Percentiles rank a stretch among this genome's conserved stretches.
Conservation (phyloP, 805 yeast genomes). For the Zygosaccharomyces bailii region DNA sequence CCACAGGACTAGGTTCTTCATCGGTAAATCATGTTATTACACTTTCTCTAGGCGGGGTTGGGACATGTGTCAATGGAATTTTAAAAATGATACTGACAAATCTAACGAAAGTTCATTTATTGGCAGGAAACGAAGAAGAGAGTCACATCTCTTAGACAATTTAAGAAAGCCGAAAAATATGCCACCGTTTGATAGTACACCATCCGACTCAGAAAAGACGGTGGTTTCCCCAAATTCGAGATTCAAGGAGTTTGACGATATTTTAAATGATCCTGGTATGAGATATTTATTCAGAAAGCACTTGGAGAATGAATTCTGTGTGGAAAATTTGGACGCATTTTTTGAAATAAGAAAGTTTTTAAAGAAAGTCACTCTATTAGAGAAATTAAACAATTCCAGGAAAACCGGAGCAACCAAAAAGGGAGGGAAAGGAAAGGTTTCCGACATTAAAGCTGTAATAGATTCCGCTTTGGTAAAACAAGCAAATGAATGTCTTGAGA, state of each 20-base stretch:
- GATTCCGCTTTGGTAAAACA: conserved; percentile 42
- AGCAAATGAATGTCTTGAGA: conserved; percentile 54
- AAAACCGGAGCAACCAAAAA: conserved; percentile 12
- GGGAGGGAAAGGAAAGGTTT: conserved; percentile 15
- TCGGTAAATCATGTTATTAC: conserved; percentile 42
- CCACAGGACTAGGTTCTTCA: conserved; percentile 28
- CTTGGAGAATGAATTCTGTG: conserved; percentile 59
- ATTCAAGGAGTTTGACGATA: conserved; percentile 34
- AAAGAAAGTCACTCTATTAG: conserved; percentile 44
- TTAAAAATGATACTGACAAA: neutral
- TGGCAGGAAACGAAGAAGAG: conserved; percentile 1
- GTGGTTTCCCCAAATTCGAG: conserved; percentile 3
- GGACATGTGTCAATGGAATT: conserved; percentile 34
- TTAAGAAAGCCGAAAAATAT: neutral
- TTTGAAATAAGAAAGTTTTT: conserved; percentile 53
- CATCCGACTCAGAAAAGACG: conserved; percentile 6
- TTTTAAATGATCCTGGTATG: conserved; percentile 72
- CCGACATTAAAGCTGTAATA: conserved; percentile 33
- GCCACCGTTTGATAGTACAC: neutral
- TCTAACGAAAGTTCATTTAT: neutral
- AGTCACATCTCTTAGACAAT: neutral
- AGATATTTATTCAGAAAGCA: conserved; percentile 64
- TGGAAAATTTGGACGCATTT: conserved; percentile 74
- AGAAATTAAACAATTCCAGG: conserved; percentile 37
- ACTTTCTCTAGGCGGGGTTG: conserved; percentile 44